Base-by-base conservation (phyloP, 768 basidiomycete species). In the Boletus eberwhitei region DNA sequence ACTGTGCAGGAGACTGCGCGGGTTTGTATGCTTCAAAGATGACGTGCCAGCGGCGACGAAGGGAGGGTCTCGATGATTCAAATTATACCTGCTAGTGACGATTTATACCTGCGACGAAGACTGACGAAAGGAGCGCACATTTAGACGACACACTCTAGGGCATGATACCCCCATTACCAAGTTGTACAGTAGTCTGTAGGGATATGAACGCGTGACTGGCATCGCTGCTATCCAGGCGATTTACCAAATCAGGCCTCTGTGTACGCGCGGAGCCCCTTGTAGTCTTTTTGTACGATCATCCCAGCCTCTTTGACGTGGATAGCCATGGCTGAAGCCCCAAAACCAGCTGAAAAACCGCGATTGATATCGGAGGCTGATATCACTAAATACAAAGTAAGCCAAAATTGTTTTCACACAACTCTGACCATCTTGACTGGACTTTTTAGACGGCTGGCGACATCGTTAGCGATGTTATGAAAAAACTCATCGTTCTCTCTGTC, bases 401-500 rank as follows among this genome's bases (percentile, higher is more conserved):
- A 48, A 45, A 49, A 52, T 46, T 17, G 5, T n/a, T 48, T 22
- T 46, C 34, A 43, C 34, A 63, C 65, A 62, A 65, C 41, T 31
- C 57, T 59, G 41, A 62, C 54, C 29, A 35, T 50, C 24, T n/a
- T 35, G 45, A 41, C 40, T 13, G 48, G 50, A 47, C 57, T 48
- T 50, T 65, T 13, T 51, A 96, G 90, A 79, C 85, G n/a, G 93
- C 96, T 21, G 93, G 91, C 53, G 92, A 95, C 62, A 93, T 96
- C 74, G 87, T 90, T 39, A 82, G 89, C 64, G 79, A 83, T 62
- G 92, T 90, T 54, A 82, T 89, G 69, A 90, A 90, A 75, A 88
- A 88, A 76, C 80, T 98, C 64, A 78, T 97, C 62, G 84, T 82
- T 43, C 79, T 86, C 54, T 77, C 77, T 59, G 73, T 88, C 13